A percentile compares a stretch with the other conserved stretches of the same genome.
Evolutionary conservation across 345 rosid genomes (phyloP).

Genomic region (Arabidopsis arenosa): DNA sequence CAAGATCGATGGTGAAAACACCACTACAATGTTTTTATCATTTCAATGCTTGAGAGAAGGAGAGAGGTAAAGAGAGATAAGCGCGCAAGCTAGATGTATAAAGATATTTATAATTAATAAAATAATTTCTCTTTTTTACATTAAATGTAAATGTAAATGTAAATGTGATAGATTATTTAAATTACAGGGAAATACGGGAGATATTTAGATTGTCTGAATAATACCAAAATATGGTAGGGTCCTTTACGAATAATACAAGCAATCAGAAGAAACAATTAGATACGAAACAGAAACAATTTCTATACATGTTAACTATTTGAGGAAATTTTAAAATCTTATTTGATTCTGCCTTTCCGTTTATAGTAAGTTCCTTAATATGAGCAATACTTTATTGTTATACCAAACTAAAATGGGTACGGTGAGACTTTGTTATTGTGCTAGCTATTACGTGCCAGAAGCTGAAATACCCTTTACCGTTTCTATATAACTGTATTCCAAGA

Average conservation of each 20-base stretch:
- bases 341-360: slow-evolving; percentile 23
- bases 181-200: background rate
- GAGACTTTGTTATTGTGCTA: slow-evolving; percentile 1
- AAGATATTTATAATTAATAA: no score
- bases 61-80: background rate
- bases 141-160: background rate
- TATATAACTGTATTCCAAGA: background rate
- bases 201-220: background rate
- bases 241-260: slow-evolving; percentile 23
- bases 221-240: slow-evolving; percentile 28
- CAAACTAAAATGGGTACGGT: slow-evolving; percentile 10
- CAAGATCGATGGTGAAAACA: slow-evolving; percentile 14
- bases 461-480: background rate
- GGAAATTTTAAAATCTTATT: slow-evolving; percentile 1
- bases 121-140: no score
- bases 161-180: background rate
- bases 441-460: slow-evolving; percentile 11
- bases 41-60: slow-evolving; percentile 20
- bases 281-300: slow-evolving; percentile 4
- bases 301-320: background rate
- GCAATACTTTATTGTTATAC: slow-evolving; percentile 26
- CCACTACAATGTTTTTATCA: slow-evolving; percentile 10
- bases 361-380: slow-evolving; percentile 21
- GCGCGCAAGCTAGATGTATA: slow-evolving; percentile 7
- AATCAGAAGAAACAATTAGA: slow-evolving; percentile 27